These are phyloP conservation scores for Cladorrhinum samala DNA, from an alignment of 495 filamentous ascomycete species.

Conservation along the genomic window DNA sequence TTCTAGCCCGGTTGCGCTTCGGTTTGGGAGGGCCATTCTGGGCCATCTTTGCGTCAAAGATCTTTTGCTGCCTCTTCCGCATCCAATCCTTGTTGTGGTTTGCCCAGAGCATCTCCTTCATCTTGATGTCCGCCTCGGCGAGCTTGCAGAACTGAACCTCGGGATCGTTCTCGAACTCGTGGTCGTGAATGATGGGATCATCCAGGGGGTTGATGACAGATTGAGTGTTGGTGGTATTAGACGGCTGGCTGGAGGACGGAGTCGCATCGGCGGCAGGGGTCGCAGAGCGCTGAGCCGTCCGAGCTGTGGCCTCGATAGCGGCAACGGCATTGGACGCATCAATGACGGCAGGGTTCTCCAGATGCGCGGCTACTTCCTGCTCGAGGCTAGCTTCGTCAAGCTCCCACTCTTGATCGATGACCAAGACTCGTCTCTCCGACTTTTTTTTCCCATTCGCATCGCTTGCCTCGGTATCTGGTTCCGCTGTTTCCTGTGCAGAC, in stretches of 20 bases:
- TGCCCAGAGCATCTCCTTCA: conserved; percentile 90
- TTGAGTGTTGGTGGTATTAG: background rate
- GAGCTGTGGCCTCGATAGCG: conserved; percentile 7
- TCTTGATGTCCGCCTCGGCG: conserved; percentile 57
- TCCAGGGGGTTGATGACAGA: background rate
- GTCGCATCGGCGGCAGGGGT: background rate
- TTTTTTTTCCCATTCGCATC: conserved; percentile 15
- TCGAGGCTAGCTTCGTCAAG: conserved; percentile 43
- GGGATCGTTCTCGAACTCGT: conserved; percentile 80
- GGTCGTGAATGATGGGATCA: conserved; percentile 55
- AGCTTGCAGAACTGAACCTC: conserved; percentile 77
- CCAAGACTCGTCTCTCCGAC: conserved; percentile 20
- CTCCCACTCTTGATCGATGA: conserved; percentile 43
- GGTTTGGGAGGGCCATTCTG: conserved; percentile 47
- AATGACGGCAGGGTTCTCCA: conserved; percentile 40
- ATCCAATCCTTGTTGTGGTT: conserved; percentile 88
- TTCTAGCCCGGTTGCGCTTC: conserved; percentile 44
- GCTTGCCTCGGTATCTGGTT: background rate
- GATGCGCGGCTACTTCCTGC: conserved; percentile 44
- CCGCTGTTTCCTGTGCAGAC: background rate
- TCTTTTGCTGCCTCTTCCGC: conserved; percentile 71
- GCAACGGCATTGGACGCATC: conserved; percentile 32
- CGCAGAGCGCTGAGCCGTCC: conserved; percentile 7
- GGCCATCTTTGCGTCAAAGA: conserved; percentile 57
- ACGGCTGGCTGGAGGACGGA: background rate